phyloP scores from a whole-genome alignment of 768 basidiomycete species.

The Agrocybe pediades region DNA sequence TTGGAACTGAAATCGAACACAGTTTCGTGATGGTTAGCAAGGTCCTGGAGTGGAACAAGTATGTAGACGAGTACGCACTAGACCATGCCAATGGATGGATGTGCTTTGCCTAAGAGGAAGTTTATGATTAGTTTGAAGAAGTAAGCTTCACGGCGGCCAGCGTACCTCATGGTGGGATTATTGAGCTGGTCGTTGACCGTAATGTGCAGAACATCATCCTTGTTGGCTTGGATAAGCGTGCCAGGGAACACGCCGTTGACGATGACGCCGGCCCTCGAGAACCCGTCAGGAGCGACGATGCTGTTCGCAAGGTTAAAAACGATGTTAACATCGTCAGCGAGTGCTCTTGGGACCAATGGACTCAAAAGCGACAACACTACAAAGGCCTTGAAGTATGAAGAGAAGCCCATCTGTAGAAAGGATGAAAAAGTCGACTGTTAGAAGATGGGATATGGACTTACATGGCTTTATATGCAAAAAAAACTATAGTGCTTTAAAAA shows the following conservation, averaged over 20 bases:
- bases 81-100: slow-evolving; percentile 35
- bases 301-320: slow-evolving; percentile 34
- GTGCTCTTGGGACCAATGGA: not conserved
- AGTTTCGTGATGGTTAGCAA: not conserved
- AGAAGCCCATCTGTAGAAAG: not conserved
- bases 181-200: slow-evolving; percentile 31
- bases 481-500: too few species aligned
- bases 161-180: slow-evolving; percentile 32
- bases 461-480: too few species aligned
- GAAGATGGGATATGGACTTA: too few species aligned
- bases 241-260: slow-evolving; percentile 44
- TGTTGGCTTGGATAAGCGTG: slow-evolving; percentile 39
- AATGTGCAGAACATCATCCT: slow-evolving; percentile 34
- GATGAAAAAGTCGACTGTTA: too few species aligned
- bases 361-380: not conserved
- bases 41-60: not conserved
- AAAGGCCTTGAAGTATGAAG: not conserved
- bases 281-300: slow-evolving; percentile 46
- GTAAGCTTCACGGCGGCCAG: not conserved
- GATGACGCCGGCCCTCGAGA: slow-evolving; percentile 36
- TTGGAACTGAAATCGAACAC: slow-evolving; percentile 33
- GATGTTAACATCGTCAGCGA: slow-evolving; percentile 22
- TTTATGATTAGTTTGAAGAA: not conserved
- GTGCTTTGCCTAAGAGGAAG: slow-evolving; percentile 20
- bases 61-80: slow-evolving; percentile 18